phyloP scores from a whole-genome alignment of 2,329 filamentous ascomycete genomes.

The Trichoderma hamatum region DNA sequence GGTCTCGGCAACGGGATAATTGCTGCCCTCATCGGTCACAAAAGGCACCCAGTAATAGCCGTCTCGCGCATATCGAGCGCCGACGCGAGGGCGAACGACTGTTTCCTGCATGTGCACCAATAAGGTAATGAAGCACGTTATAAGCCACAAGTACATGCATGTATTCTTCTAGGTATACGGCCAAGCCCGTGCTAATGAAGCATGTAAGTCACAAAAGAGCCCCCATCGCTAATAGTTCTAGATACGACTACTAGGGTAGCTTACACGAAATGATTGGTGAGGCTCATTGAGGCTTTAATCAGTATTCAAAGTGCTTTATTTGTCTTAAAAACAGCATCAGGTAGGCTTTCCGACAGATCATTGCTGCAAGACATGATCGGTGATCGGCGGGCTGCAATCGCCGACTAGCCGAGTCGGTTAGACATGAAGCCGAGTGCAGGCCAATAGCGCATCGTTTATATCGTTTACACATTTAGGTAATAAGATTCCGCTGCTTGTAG shows the following conservation, averaged over 20 bases:
- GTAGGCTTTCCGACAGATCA: neutral
- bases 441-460: neutral
- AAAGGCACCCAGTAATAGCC: neutral
- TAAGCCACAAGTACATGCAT: neutral
- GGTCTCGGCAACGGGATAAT: neutral
- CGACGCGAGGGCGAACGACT: neutral
- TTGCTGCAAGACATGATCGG: neutral
- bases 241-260: neutral
- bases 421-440: neutral
- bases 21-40: neutral
- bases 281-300: neutral
- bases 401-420: neutral
- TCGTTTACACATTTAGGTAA: neutral
- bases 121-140: neutral
- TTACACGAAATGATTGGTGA: neutral
- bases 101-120: neutral
- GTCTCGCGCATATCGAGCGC: neutral
- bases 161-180: neutral
- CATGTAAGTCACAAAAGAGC: neutral
- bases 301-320: neutral
- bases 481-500: neutral
- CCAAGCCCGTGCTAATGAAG: neutral
- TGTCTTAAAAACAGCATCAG: neutral
- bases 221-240: neutral
- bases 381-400: neutral